These are phyloP conservation scores for Papiliotrema terrestris DNA, from an alignment of 1,284 basidiomycete genomes.

Conservation along the genomic window DNA sequence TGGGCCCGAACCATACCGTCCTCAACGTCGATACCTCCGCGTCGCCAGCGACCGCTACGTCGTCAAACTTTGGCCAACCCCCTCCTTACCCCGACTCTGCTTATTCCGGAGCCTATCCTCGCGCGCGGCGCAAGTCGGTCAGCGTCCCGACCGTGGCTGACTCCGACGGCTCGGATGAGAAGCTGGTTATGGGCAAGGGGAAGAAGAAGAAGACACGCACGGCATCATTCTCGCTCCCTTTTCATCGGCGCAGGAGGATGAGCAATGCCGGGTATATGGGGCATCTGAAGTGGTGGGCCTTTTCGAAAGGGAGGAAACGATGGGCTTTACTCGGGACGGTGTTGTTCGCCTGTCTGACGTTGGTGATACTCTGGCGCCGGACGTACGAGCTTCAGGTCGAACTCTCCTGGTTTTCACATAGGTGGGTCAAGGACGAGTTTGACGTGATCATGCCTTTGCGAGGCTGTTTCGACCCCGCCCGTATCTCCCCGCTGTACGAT, in stretches of 20 bases:
- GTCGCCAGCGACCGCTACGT: background rate
- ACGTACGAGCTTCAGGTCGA: constrained; percentile 77
- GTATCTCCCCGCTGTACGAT: constrained; percentile 63
- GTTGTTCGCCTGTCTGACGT: background rate
- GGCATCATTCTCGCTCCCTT: constrained; percentile 29
- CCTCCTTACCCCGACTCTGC: background rate
- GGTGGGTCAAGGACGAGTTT: constrained; percentile 70
- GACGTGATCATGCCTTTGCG: constrained; percentile 49
- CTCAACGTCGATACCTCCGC: background rate
- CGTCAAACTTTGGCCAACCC: background rate
- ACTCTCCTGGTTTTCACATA: constrained; percentile 66
- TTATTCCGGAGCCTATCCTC: constrained; percentile 6
- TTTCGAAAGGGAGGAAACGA: background rate
- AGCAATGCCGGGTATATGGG: constrained; percentile 13
- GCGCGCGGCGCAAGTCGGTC: constrained; percentile 21
- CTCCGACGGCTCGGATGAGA: constrained; percentile 11
- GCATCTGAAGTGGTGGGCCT: background rate
- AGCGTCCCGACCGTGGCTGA: constrained; percentile 2
- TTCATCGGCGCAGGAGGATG: constrained; percentile 21
- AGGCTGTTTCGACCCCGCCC: constrained; percentile 65
- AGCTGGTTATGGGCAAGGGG: constrained; percentile 8
- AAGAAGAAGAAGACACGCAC: constrained; percentile 18
- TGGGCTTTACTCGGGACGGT: constrained; percentile 1
- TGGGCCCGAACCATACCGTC: background rate
- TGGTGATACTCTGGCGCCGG: constrained; percentile 50